Percentiles rank a stretch among this genome's conserved stretches.
Conservation (phyloP, 2,329 filamentous ascomycete genomes). For the Aspergillus sclerotialis region DNA sequence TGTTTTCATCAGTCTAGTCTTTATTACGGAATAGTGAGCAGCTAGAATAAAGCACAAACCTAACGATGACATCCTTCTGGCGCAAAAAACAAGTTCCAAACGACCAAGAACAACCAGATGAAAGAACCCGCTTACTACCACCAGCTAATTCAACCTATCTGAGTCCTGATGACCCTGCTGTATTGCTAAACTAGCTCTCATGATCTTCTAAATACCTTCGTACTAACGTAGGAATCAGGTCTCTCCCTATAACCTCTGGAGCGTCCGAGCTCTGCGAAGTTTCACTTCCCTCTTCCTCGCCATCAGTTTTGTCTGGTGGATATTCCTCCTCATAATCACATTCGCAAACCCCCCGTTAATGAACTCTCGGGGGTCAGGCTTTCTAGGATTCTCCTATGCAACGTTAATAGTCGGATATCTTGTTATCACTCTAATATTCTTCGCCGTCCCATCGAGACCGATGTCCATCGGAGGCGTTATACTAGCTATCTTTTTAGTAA, state of each 20-base stretch:
- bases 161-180: constrained; percentile 73
- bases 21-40: too few species aligned
- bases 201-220: neutral
- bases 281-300: constrained; percentile 69
- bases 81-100: constrained; percentile 43
- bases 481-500: constrained; percentile 58
- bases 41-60: too few species aligned
- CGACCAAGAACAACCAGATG: constrained; percentile 45
- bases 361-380: constrained; percentile 81
- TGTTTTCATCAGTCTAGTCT: too few species aligned
- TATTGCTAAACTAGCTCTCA: constrained; percentile 30
- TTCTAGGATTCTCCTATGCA: constrained; percentile 80
- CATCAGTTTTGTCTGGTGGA: constrained; percentile 86
- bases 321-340: constrained; percentile 74
- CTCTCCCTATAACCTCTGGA: constrained; percentile 92
- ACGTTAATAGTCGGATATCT: constrained; percentile 71
- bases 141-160: constrained; percentile 58
- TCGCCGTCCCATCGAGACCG: constrained; percentile 71
- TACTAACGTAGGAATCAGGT: too few species aligned
- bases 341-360: constrained; percentile 88
- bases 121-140: constrained; percentile 62
- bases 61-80: constrained; percentile 49
- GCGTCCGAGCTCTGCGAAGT: constrained; percentile 71
- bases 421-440: constrained; percentile 74
- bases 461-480: constrained; percentile 67